Evolutionary conservation across 306 rosid species (phyloP).

Genomic region (Vicia villosa): DNA sequence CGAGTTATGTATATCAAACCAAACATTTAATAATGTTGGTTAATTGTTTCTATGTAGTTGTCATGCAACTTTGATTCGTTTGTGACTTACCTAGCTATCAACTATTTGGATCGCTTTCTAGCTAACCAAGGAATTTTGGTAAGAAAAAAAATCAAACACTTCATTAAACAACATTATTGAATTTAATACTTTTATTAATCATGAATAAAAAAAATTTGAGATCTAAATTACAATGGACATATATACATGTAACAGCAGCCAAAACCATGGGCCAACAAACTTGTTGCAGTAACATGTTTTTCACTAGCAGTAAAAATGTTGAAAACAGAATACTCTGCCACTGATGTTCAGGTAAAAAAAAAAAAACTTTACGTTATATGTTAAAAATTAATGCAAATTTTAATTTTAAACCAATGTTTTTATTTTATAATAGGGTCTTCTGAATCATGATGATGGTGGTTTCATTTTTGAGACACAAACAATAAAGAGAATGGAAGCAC

Average conservation of each 20-base stretch:
- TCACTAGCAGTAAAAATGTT: slow-evolving; percentile 88
- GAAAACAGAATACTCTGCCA: slow-evolving; percentile 55
- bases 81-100: slow-evolving; percentile 74
- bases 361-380: neutral
- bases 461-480: slow-evolving; percentile 77
- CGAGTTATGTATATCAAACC: neutral
- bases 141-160: slow-evolving; percentile 27
- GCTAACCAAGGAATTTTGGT: slow-evolving; percentile 70
- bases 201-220: neutral
- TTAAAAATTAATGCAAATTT: neutral
- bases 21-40: neutral
- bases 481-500: slow-evolving; percentile 75
- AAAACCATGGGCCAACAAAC: slow-evolving; percentile 81
- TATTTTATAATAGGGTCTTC: slow-evolving; percentile 5
- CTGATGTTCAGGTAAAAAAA: slow-evolving; percentile 70
- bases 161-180: neutral
- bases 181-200: neutral
- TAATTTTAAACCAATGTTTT: neutral
- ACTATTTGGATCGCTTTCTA: slow-evolving; percentile 85
- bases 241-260: slow-evolving; percentile 57
- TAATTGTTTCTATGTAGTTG: slow-evolving; percentile 45
- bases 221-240: slow-evolving; percentile 46
- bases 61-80: slow-evolving; percentile 62
- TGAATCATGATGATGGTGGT: slow-evolving; percentile 62
- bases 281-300: slow-evolving; percentile 75